Conservation (phyloP, 306 rosid species). For the Cucurbita argyrosperma region DNA sequence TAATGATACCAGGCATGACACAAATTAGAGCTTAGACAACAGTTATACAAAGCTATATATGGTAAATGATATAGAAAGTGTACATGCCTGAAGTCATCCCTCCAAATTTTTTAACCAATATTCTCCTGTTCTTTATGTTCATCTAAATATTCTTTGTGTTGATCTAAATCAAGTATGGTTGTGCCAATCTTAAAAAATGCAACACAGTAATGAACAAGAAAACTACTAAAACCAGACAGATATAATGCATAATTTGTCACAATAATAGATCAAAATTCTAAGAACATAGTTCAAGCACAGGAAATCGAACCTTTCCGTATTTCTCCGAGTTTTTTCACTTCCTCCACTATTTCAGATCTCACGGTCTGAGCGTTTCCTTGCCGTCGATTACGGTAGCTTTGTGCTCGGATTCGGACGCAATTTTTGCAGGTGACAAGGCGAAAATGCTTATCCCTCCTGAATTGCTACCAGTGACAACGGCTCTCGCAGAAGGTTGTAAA, state of each 20-base stretch:
- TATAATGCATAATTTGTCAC: not conserved
- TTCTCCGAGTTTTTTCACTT: slow-evolving; percentile 44
- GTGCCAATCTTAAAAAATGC: not conserved
- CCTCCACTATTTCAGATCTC: slow-evolving; percentile 59
- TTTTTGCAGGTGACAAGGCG: not conserved
- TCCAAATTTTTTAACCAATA: too few relatives aligned
- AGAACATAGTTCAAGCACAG: too few relatives aligned
- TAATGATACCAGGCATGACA: too few relatives aligned
- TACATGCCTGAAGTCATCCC: too few relatives aligned
- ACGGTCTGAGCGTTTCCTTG: slow-evolving; percentile 53
- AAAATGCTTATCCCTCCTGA: not conserved
- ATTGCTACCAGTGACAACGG: not conserved
- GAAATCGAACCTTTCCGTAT: slow-evolving; percentile 55
- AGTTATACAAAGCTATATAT: too few relatives aligned
- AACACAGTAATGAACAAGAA: not conserved
- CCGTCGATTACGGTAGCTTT: slow-evolving; percentile 73
- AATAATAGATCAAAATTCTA: not conserved
- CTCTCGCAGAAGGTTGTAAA: not conserved
- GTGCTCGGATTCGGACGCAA: slow-evolving; percentile 25
- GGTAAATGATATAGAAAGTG: too few relatives aligned
- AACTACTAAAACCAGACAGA: not conserved
- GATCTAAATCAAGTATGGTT: too few relatives aligned
- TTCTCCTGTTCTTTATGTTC: too few relatives aligned
- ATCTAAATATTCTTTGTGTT: too few relatives aligned
- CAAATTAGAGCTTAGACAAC: too few relatives aligned